Base-by-base conservation (phyloP, 805 yeast genomes). In the Debaryomyces prosopidis region DNA sequence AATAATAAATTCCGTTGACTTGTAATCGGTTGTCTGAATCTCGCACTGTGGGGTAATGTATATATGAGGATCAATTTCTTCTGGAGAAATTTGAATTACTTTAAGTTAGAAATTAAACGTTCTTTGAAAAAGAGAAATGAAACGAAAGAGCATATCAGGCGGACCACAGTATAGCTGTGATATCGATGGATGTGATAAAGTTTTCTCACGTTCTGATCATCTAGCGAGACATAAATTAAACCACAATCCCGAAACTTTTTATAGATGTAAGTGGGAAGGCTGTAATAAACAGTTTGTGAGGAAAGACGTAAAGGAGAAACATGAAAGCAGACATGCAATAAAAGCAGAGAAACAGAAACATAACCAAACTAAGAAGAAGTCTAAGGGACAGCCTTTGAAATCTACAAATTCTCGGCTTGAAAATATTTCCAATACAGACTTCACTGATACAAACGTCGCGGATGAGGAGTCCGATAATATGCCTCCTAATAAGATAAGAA, bases 301-400 rank as follows among this genome's bases (percentile, higher is more conserved):
- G 35, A 50, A 43, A 27, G 54, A 50, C 26, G 51, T 45, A 10
- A 45, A 40, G 23, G 45, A 39, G 35, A 51, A 48, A 23, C 54
- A 51, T 27, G 35, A 39, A 12, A 27, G 15, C 2, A 37, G 50
- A 5, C 54, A 50, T 36, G 14, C 16, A 11, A 11, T 27, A 18
- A 50, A 45, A 32, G 16, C 14, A 10, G 44, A 36, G 14, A 50
- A 48, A 41, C 42, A 19, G 32, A 32, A 39, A 19, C 56, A 4
- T 30, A 30, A 8, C 16, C 33, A 30, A 30, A 7, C 16, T 11
- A 30, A 30, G 33, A 30, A 14, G 33, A 30, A 14, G 11, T 30
- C 33, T n/a, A 11, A 30, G 12, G 16, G 33, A n/a, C 26, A 7
- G 26, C 9, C 26, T 2, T 23, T 23, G 26, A 23, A 23, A 23